Conservation (phyloP, 2,329 filamentous ascomycete genomes). For the Biscogniauxia mediterranea region DNA sequence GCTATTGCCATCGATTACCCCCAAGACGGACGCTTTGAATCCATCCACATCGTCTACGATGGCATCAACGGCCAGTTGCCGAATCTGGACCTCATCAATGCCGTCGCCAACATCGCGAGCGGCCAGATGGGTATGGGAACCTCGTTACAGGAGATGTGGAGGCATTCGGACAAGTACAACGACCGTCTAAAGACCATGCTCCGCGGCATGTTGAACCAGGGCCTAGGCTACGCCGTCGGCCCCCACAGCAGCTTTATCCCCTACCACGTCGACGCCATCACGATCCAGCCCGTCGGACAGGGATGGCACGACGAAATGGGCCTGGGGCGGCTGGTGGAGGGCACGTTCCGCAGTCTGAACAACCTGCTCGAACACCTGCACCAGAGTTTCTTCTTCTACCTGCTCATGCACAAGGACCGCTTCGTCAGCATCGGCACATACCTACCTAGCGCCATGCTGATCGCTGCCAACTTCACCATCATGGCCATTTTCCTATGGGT, state of each 20-base stretch:
- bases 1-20: constrained; percentile 93
- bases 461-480: constrained; percentile 92
- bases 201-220: constrained; percentile 89
- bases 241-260: constrained; percentile 96
- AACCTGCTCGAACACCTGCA: constrained; percentile 95
- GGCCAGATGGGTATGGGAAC: constrained; percentile 90
- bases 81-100: constrained; percentile 95
- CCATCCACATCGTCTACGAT: constrained; percentile 89
- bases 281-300: constrained; percentile 81
- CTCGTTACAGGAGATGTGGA: constrained; percentile 81
- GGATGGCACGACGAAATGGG: constrained; percentile 99
- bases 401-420: constrained; percentile 84
- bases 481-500: constrained; percentile 95
- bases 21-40: constrained; percentile 79
- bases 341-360: constrained; percentile 89
- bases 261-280: constrained; percentile 96
- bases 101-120: constrained; percentile 79
- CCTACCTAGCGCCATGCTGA: constrained; percentile 93
- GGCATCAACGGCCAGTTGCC: constrained; percentile 93
- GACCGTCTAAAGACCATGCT: constrained; percentile 86
- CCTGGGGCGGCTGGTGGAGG: constrained; percentile 84
- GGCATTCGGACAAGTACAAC: constrained; percentile 72
- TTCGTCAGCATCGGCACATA: constrained; percentile 99
- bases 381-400: constrained; percentile 99
- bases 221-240: constrained; percentile 82